Evolutionary conservation across 2,329 filamentous ascomycete genomes (phyloP).

Genomic region (Ceratocystiopsis minuta): DNA sequence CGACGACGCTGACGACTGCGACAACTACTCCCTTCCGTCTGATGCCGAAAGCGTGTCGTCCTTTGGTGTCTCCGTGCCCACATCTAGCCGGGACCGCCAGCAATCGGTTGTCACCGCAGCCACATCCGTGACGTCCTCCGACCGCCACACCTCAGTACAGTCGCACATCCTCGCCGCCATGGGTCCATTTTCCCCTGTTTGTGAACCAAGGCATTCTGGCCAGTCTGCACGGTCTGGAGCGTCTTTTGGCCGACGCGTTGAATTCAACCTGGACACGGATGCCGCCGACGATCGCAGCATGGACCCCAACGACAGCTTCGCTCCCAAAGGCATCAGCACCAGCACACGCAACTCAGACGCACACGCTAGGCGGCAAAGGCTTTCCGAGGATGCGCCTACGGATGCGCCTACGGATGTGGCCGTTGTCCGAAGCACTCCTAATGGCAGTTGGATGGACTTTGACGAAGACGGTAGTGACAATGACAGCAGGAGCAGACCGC

Average conservation of each 20-base stretch:
- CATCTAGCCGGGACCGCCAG: constrained; percentile 16
- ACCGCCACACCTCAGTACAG: constrained; percentile 11
- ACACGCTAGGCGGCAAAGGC: too few relatives aligned
- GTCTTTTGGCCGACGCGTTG: constrained; percentile 4
- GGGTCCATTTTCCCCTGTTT: constrained; percentile 1
- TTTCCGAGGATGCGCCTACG: too few relatives aligned
- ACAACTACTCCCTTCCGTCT: constrained; percentile 1
- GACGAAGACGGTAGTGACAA: constrained; percentile 6
- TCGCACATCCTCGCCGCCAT: constrained; percentile 10
- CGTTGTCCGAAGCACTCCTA: too few relatives aligned
- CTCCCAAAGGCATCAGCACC: constrained; percentile 1
- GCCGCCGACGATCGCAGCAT: neutral
- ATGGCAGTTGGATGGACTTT: constrained; percentile 14
- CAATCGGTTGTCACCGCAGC: constrained; percentile 22
- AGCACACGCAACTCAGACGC: neutral
- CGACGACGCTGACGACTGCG: constrained; percentile 5
- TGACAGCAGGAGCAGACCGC: neutral
- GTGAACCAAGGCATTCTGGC: neutral
- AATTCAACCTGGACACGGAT: constrained; percentile 1
- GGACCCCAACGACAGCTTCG: constrained; percentile 1
- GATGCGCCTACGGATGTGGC: too few relatives aligned
- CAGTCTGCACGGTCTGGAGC: neutral
- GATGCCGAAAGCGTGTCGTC: constrained; percentile 15
- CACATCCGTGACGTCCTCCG: constrained; percentile 22
- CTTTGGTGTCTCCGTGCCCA: constrained; percentile 16